phyloP scores from a whole-genome alignment of 1,139 yeast genomes.

The Debaryomyces coudertii region DNA sequence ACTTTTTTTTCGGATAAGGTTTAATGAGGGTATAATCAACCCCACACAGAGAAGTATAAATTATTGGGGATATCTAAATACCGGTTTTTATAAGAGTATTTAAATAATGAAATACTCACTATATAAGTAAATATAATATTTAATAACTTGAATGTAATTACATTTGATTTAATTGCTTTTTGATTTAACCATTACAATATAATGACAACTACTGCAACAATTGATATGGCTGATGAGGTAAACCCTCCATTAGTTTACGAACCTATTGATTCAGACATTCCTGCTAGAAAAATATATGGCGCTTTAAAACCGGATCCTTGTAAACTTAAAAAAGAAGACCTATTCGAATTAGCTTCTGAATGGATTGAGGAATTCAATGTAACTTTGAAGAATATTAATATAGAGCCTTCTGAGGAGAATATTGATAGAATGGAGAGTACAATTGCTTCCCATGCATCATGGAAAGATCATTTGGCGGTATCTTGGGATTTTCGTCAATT shows the following conservation, averaged over 20 bases:
- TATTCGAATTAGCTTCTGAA: constrained; percentile 23
- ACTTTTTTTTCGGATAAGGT: not conserved
- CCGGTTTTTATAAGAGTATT: not conserved
- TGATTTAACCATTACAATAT: not conserved
- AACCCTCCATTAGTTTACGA: constrained; percentile 29
- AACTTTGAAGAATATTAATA: constrained; percentile 14
- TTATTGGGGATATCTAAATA: not conserved
- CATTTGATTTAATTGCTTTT: not conserved
- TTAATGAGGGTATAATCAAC: not conserved
- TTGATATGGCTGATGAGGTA: constrained; percentile 21
- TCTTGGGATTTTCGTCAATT: constrained; percentile 34
- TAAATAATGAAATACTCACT: too few species aligned
- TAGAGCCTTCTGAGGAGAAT: constrained; percentile 8
- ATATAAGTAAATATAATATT: too few species aligned
- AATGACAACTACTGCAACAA: constrained; percentile 10
- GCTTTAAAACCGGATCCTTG: constrained; percentile 25
- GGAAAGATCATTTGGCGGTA: constrained; percentile 40
- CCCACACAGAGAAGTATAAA: not conserved
- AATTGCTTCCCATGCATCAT: constrained; percentile 29
- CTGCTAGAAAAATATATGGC: constrained; percentile 32
- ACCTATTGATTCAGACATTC: constrained; percentile 29
- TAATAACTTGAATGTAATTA: not conserved
- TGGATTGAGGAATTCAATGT: constrained; percentile 33
- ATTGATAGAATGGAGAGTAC: constrained; percentile 20
- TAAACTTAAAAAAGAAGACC: constrained; percentile 23